Evolutionary conservation across 2,329 filamentous ascomycete genomes (phyloP).

Genomic region (Pseudogymnoascus sp.): DNA sequence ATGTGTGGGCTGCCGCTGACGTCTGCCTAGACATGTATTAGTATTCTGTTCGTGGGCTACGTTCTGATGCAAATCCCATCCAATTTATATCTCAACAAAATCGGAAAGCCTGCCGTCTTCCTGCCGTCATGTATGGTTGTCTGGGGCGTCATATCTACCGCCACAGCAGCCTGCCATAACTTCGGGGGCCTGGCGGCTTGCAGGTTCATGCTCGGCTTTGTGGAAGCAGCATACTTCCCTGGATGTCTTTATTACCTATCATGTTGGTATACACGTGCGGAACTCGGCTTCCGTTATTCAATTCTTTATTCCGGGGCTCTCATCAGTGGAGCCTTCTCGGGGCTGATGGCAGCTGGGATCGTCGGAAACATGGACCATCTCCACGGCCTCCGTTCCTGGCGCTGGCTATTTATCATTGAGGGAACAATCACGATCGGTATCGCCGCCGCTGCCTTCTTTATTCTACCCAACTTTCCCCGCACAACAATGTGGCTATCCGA

Average conservation of each 20-base stretch:
- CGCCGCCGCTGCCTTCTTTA: constrained; percentile 49
- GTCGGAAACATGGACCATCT: constrained; percentile 56
- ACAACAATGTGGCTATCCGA: constrained; percentile 51
- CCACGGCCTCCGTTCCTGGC: constrained; percentile 54
- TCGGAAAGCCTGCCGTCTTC: constrained; percentile 44
- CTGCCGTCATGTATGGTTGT: constrained; percentile 44
- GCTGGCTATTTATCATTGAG: constrained; percentile 66
- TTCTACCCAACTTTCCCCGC: constrained; percentile 63
- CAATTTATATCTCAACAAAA: constrained; percentile 44
- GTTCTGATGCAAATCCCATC: constrained; percentile 38
- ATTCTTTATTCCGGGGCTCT: constrained; percentile 63
- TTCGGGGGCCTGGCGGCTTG: constrained; percentile 41
- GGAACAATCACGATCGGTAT: constrained; percentile 56
- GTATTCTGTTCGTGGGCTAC: constrained; percentile 35
- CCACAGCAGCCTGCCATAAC: constrained; percentile 43
- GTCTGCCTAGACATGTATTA: constrained; percentile 35
- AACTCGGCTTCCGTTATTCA: constrained; percentile 59
- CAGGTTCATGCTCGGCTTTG: constrained; percentile 46
- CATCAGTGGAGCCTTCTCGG: constrained; percentile 66
- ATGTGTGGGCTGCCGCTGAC: not conserved
- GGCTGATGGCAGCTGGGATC: constrained; percentile 59
- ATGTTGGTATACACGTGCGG: constrained; percentile 65
- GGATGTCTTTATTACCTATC: constrained; percentile 58
- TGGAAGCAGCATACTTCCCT: constrained; percentile 53
- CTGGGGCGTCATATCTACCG: constrained; percentile 45